A percentile compares a stretch with the other conserved stretches of the same genome.
phyloP scores from a whole-genome alignment of 129 eudicot species.

The carrot (Daucus carota) region DH1_v3.0 NC_030381.2:24079501-24080000 shows the following conservation, averaged over 20 bases:
- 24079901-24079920: slow-evolving; percentile 24
- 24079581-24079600: slow-evolving; percentile 1
- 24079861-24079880: slow-evolving; percentile 16
- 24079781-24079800: slow-evolving; percentile 30
- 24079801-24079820: slow-evolving; percentile 16
- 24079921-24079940: slow-evolving; percentile 25
- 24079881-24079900: slow-evolving; percentile 1
- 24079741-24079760: slow-evolving; percentile 22
- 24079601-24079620: background rate
- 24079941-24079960: slow-evolving; percentile 18
- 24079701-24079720: slow-evolving; percentile 27
- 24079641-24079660: slow-evolving; percentile 16
- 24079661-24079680: slow-evolving; percentile 9
- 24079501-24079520: background rate
- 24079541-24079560: background rate
- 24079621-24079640: slow-evolving; percentile 17
- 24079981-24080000: slow-evolving; percentile 12
- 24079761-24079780: slow-evolving; percentile 22
- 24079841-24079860: slow-evolving; percentile 24
- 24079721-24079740: slow-evolving; percentile 23
- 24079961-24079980: slow-evolving; percentile 16
- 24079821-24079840: slow-evolving; percentile 23
- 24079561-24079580: background rate
- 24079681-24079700: slow-evolving; percentile 18
- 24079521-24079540: background rate